phyloP scores from a whole-genome alignment of 768 basidiomycete genomes.

The Termitomyces bulborhizus region DNA sequence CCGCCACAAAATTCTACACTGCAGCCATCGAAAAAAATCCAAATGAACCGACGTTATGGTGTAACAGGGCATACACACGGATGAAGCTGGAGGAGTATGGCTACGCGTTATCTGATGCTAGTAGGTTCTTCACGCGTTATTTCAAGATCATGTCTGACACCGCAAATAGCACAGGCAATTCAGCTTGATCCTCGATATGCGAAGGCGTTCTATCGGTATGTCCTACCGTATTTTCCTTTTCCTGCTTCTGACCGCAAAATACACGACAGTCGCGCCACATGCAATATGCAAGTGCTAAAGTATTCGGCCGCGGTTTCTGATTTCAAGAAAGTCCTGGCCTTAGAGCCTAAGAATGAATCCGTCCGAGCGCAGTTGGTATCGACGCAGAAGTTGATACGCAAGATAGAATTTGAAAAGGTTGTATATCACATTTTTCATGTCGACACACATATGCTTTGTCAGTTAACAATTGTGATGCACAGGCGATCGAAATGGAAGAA shows the following conservation, averaged over 20 bases:
- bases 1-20: conserved; percentile 75
- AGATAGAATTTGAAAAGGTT: conserved; percentile 91
- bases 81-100: conserved; percentile 94
- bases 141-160: conserved; percentile 2
- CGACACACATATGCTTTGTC: background rate
- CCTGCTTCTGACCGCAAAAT: background rate
- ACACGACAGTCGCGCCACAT: conserved; percentile 68
- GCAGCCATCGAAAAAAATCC: conserved; percentile 86
- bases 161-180: conserved; percentile 67
- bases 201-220: conserved; percentile 81
- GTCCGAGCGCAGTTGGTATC: conserved; percentile 77
- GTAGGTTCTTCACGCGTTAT: conserved; percentile 40
- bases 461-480: conserved; percentile 2
- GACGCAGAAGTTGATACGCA: conserved; percentile 87
- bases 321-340: conserved; percentile 73
- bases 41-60: conserved; percentile 84
- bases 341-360: conserved; percentile 84
- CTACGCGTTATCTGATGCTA: conserved; percentile 82
- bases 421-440: background rate
- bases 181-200: conserved; percentile 83
- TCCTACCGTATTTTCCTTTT: background rate
- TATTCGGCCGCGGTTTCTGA: conserved; percentile 83
- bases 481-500: conserved; percentile 93
- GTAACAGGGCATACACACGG: conserved; percentile 88
- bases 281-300: conserved; percentile 85